Percentiles rank a stretch among this genome's conserved stretches.
Conservation (phyloP, 352 stramenopile species). For the Pythium dissimile region DNA sequence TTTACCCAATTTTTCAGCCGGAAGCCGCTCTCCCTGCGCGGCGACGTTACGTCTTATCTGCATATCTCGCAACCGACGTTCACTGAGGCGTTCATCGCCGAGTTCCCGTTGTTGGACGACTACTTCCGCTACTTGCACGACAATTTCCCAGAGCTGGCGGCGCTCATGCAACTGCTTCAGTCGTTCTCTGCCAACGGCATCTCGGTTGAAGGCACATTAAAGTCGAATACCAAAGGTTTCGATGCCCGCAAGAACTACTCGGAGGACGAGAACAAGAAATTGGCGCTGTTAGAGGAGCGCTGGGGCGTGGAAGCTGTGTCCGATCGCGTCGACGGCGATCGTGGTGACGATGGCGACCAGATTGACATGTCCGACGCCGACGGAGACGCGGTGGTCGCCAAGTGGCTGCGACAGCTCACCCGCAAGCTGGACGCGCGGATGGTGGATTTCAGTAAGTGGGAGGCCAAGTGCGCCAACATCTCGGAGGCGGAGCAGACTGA, state of each 20-base stretch:
- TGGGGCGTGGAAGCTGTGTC: constrained; percentile 16
- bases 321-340: neutral
- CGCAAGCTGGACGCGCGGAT: constrained; percentile 17
- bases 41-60: constrained; percentile 67
- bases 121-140: constrained; percentile 69
- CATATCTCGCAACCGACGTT: constrained; percentile 55
- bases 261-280: constrained; percentile 25
- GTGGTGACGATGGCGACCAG: neutral
- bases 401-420: constrained; percentile 34
- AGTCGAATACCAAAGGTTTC: neutral
- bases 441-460: constrained; percentile 38
- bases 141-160: constrained; percentile 52
- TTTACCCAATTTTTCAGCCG: constrained; percentile 41
- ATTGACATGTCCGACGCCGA: neutral
- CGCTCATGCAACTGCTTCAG: constrained; percentile 61
- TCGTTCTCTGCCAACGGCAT: constrained; percentile 33
- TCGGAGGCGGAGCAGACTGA: neutral
- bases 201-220: neutral
- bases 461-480: neutral
- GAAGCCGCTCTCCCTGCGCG: constrained; percentile 45
- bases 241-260: constrained; percentile 13
- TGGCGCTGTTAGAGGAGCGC: constrained; percentile 24
- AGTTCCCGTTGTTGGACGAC: constrained; percentile 59
- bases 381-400: constrained; percentile 12
- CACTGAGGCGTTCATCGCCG: constrained; percentile 36